phyloP scores from a whole-genome alignment of 78 protist genomes.

The Corallochytrium limacisporum region DNA sequence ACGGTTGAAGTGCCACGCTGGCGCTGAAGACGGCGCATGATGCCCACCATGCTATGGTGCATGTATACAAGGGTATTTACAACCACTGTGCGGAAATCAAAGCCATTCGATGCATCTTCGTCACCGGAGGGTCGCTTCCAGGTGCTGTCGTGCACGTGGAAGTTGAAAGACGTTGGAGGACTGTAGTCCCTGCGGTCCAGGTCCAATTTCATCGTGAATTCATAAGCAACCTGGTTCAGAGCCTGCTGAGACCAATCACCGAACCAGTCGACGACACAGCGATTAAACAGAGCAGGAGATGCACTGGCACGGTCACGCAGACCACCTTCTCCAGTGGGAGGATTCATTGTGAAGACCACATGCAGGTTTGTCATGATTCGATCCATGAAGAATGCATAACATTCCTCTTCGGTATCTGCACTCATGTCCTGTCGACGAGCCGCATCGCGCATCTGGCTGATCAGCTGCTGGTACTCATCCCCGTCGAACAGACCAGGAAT shows the following conservation, averaged over 20 bases:
- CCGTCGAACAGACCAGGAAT: conserved; percentile 97
- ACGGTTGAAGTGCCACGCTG: conserved; percentile 54
- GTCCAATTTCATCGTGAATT: conserved; percentile 63
- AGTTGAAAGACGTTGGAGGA: conserved; percentile 6
- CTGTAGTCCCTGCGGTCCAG: conserved; percentile 36
- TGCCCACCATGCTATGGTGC: conserved; percentile 53
- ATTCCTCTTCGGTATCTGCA: conserved; percentile 38
- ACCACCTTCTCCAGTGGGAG: conserved; percentile 63
- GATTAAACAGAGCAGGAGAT: conserved; percentile 90
- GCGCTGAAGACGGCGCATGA: conserved; percentile 25
- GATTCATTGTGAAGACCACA: conserved; percentile 94
- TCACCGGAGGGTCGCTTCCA: no score
- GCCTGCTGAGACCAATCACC: conserved; percentile 89
- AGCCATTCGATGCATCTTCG: no score
- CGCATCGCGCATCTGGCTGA: conserved; percentile 46
- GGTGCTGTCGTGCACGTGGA: background rate
- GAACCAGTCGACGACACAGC: conserved; percentile 94
- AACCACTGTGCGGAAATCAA: conserved; percentile 57
- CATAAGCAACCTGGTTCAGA: conserved; percentile 57
- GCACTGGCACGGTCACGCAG: conserved; percentile 73
- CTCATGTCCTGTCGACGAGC: background rate
- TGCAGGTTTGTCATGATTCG: conserved; percentile 72
- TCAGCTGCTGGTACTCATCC: conserved; percentile 60
- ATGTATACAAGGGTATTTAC: conserved; percentile 46
- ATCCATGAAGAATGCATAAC: no score